Conservation (phyloP, 2,329 filamentous ascomycete genomes). For the Aureobasidium sp. region DNA sequence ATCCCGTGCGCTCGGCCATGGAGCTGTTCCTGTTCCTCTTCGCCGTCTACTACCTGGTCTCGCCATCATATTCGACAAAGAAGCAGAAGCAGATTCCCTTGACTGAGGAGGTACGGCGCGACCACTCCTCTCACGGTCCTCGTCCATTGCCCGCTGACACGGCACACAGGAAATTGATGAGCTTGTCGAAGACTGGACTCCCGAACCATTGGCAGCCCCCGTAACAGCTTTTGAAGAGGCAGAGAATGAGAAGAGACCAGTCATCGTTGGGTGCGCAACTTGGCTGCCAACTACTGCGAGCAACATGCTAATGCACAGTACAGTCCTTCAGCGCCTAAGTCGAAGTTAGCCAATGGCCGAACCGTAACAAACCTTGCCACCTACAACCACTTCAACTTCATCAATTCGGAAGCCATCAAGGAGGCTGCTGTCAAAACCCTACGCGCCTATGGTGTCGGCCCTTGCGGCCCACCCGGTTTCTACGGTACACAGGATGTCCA, state of each 20-base stretch:
- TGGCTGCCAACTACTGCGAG: not conserved
- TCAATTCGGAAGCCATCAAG: slow-evolving; percentile 83
- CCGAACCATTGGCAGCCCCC: slow-evolving; percentile 77
- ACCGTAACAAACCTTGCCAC: slow-evolving; percentile 90
- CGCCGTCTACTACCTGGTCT: slow-evolving; percentile 85
- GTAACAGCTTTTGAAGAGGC: slow-evolving; percentile 68
- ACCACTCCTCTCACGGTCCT: not conserved
- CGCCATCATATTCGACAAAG: slow-evolving; percentile 85
- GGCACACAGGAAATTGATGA: slow-evolving; percentile 79
- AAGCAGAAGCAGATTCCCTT: slow-evolving; percentile 85
- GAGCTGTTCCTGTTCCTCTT: slow-evolving; percentile 93
- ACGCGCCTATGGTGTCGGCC: slow-evolving; percentile 91
- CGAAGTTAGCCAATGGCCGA: slow-evolving; percentile 78
- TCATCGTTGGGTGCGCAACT: slow-evolving; percentile 70
- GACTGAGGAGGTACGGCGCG: slow-evolving; percentile 59
- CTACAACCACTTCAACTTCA: slow-evolving; percentile 97
- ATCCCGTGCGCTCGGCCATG: slow-evolving; percentile 86
- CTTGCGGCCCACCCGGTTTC: slow-evolving; percentile 93
- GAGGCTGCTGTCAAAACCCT: slow-evolving; percentile 92
- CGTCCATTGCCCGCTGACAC: not conserved
- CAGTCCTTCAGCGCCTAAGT: slow-evolving; percentile 82
- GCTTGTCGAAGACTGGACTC: slow-evolving; percentile 90
- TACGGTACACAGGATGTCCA: slow-evolving; percentile 98
- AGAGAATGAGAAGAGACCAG: slow-evolving; percentile 76
- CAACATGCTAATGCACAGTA: not conserved